A percentile compares a stretch with the other conserved stretches of the same genome.
Conservation (phyloP, 306 rosid genomes). For the Carpinus viminea region DNA sequence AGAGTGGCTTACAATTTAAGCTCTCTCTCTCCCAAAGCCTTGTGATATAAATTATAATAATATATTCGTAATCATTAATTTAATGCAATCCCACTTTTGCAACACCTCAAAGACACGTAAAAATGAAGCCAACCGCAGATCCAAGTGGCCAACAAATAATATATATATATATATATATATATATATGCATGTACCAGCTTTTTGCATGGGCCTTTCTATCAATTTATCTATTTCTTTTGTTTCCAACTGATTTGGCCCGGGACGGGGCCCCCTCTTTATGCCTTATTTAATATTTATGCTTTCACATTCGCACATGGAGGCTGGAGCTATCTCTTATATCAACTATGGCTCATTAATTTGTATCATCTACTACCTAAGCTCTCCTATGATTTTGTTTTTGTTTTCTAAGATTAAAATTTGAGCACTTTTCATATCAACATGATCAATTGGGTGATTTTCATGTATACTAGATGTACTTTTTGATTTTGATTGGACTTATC, state of each 20-base stretch:
- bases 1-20: slow-evolving; percentile 35
- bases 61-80: neutral
- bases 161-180: neutral
- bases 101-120: slow-evolving; percentile 32
- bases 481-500: no score
- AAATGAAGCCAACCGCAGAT: slow-evolving; percentile 26
- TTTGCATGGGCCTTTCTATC: slow-evolving; percentile 5
- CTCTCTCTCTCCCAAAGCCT: slow-evolving; percentile 20
- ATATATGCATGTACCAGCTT: slow-evolving; percentile 2
- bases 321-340: neutral
- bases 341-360: neutral
- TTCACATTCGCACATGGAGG: slow-evolving; percentile 22
- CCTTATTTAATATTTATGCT: neutral
- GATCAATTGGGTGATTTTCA: neutral
- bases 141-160: neutral
- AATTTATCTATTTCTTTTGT: neutral
- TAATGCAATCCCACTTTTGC: neutral
- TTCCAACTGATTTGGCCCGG: neutral
- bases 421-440: neutral
- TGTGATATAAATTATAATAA: neutral
- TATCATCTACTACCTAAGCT: neutral
- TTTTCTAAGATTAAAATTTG: neutral
- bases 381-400: neutral
- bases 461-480: neutral
- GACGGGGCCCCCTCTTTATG: neutral